A percentile compares a stretch with the other conserved stretches of the same genome.
Evolutionary conservation across 2,329 filamentous ascomycete species (phyloP).

Genomic region (Arthrobotrys conoides): DNA sequence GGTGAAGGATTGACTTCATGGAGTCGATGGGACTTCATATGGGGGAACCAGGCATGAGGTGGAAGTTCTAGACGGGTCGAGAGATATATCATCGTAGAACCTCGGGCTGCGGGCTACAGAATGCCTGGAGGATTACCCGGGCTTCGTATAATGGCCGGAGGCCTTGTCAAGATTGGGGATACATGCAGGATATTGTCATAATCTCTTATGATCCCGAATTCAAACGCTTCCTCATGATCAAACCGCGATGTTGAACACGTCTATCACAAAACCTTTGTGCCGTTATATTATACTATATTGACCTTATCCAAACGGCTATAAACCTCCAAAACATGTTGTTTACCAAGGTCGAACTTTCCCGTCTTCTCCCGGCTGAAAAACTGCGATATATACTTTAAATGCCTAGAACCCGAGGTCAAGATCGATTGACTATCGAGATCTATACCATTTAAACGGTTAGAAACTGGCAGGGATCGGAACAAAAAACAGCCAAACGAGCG

Average conservation of each 20-base stretch:
- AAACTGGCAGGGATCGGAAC: constrained; percentile 51
- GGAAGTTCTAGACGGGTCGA: not conserved
- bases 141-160: not conserved
- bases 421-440: constrained; percentile 38
- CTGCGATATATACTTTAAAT: constrained; percentile 11
- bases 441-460: constrained; percentile 16
- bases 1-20: constrained; percentile 15
- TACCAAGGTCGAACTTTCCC: constrained; percentile 22
- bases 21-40: not conserved
- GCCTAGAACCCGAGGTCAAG: constrained; percentile 53
- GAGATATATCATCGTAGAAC: not conserved
- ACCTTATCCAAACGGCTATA: constrained; percentile 15
- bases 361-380: constrained; percentile 43
- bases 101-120: not conserved
- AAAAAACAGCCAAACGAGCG: constrained; percentile 31
- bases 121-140: not conserved
- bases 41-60: constrained; percentile 30
- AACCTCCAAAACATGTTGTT: not conserved
- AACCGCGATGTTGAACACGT: not conserved
- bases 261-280: not conserved
- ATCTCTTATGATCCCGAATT: not conserved
- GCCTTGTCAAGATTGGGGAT: not conserved
- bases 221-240: not conserved
- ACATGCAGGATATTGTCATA: not conserved
- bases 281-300: not conserved